These are phyloP conservation scores for Persicaria tinctoria DNA, from an alignment of 148 eudicot genomes.

Conservation along the genomic window DNA sequence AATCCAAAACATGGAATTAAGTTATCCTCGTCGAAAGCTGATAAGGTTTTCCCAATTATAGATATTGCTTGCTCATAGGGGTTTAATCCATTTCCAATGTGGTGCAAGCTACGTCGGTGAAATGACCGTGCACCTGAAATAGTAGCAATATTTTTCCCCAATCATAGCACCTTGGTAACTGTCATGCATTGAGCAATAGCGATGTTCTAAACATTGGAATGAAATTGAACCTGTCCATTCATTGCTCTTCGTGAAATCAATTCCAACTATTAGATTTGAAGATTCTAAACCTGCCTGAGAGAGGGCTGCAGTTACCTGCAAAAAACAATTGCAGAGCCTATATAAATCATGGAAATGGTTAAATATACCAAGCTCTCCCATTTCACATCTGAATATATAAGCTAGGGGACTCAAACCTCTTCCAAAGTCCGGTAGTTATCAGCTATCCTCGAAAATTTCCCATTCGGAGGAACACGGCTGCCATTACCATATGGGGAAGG, in stretches of 20 bases:
- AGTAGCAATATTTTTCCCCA: background rate
- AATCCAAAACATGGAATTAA: conserved; percentile 92
- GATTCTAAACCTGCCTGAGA: conserved; percentile 89
- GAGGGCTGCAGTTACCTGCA: conserved; percentile 88
- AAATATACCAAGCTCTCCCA: background rate
- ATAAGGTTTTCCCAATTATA: conserved; percentile 82
- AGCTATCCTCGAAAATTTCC: conserved; percentile 24
- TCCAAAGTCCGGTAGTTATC: conserved; percentile 22
- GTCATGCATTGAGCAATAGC: background rate
- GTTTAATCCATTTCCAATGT: conserved; percentile 51
- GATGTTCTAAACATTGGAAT: background rate
- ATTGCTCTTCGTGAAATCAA: conserved; percentile 96
- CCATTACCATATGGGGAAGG: conserved; percentile 11
- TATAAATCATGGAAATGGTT: background rate
- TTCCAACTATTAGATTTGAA: conserved; percentile 86
- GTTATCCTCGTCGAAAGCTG: conserved; percentile 88
- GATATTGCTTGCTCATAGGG: conserved; percentile 92
- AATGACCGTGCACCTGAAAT: conserved; percentile 66
- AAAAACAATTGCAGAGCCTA: background rate
- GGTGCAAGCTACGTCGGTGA: conserved; percentile 68
- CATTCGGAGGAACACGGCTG: background rate
- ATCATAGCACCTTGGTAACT: background rate
- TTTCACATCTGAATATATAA: background rate
- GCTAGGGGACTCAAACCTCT: conserved; percentile 13
- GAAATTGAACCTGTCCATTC: conserved; percentile 79